These are phyloP conservation scores for Micractinium conductrix DNA, from an alignment of 139 green algal species.

Conservation along the genomic window DNA sequence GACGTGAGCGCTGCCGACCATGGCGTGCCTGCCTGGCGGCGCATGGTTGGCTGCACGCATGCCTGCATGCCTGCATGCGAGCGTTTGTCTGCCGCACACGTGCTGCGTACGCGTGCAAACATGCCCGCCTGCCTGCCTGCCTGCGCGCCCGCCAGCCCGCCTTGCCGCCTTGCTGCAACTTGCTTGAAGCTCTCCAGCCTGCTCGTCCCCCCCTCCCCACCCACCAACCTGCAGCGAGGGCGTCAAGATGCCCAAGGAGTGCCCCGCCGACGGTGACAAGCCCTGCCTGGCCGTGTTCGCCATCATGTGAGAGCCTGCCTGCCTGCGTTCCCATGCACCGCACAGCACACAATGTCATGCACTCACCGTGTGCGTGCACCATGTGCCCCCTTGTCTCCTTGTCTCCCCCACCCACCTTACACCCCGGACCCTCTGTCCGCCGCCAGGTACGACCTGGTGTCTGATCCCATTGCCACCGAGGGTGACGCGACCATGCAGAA, in stretches of 20 bases:
- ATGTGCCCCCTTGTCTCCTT: neutral
- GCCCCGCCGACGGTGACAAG: constrained; percentile 2
- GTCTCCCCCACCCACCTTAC: neutral
- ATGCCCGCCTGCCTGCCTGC: neutral
- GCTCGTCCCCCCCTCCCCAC: neutral
- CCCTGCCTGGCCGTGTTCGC: neutral
- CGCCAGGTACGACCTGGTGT: neutral
- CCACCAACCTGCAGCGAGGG: constrained; percentile 3
- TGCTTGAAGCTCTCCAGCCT: neutral
- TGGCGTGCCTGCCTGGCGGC: neutral
- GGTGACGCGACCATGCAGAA: neutral
- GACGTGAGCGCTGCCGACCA: neutral
- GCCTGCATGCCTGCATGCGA: too few species aligned
- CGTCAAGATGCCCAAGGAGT: constrained; percentile 24
- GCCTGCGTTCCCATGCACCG: too few species aligned
- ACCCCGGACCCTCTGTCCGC: neutral
- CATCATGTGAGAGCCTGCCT: neutral
- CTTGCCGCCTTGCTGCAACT: neutral
- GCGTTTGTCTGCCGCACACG: neutral
- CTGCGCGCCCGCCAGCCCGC: too few species aligned
- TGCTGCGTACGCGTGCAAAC: neutral
- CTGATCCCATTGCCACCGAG: neutral
- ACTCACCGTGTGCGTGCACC: neutral
- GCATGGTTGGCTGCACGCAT: neutral
- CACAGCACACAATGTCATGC: neutral